Evolutionary conservation across 2,329 filamentous ascomycete species (phyloP), one percentile per base, ranked within the genome.

Genomic region (Monilinia aucupariae): DNA sequence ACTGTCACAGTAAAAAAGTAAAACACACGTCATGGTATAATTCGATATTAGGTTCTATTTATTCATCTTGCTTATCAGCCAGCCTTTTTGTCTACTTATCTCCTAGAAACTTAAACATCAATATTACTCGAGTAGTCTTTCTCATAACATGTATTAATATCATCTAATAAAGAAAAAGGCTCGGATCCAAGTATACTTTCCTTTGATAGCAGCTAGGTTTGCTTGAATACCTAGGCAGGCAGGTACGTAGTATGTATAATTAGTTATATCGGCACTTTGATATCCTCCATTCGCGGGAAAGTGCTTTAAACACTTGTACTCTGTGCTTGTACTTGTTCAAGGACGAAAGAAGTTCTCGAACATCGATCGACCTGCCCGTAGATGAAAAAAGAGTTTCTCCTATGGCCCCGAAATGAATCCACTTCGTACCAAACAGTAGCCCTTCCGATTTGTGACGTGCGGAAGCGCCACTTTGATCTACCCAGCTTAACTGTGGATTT

Each of bases 381-480:
- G n/a, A n/a, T n/a, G n/a, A n/a, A n/a, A 22, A 43, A 47, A 55
- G 47, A 34, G 53, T 56, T 56, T 56, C 54, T 56, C 54, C 39
- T 32, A 13, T 4, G 53, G 17, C 25, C 39, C 53, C 27, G 37
- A 15, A 17, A 39, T 39, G 17, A 34, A 47, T 56, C 53, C 53
- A 56, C 39, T 15, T n/a, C 30, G 13, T 34, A 47, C 13, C 41
- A 47, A 47, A 56, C 53, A 43, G 20, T 22, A 56, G 41, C 54
- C 54, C 59, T 45, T 53, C 49, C 49, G 49, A 61, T 54, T 61
- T 54, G 59, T 61, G 59, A 61, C 59, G 49, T 61, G 59, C 49
- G 59, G 39, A 61, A 55, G 51, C 59, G 59, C 59, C 59, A 61
- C 50, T 61, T 34, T 39, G 59, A 61, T 61, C 59, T 61, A 54